Evolutionary conservation across 805 yeast genomes (phyloP).

Genomic region (Starmerella khaoyaiensis): DNA sequence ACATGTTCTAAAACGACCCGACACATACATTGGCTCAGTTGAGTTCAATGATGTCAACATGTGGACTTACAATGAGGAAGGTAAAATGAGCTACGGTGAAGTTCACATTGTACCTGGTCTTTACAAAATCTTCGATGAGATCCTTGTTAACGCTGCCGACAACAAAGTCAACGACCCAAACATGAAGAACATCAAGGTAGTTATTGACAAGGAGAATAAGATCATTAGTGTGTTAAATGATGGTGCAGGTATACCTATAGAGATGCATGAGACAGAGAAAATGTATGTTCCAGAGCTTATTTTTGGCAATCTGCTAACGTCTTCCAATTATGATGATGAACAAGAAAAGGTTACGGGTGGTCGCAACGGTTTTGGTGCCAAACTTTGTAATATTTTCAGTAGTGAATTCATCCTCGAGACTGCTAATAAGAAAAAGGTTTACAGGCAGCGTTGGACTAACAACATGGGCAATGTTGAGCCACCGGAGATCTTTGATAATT

Average conservation of each 20-base stretch:
- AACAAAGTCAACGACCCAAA: slow-evolving; percentile 88
- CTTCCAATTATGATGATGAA: slow-evolving; percentile 91
- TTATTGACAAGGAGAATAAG: slow-evolving; percentile 61
- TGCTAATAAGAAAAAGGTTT: slow-evolving; percentile 61
- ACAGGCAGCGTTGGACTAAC: slow-evolving; percentile 72
- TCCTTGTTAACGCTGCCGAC: slow-evolving; percentile 95
- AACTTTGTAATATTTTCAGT: slow-evolving; percentile 89
- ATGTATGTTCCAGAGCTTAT: slow-evolving; percentile 93
- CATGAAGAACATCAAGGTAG: slow-evolving; percentile 80
- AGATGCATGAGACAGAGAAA: slow-evolving; percentile 77
- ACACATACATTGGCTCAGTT: slow-evolving; percentile 91
- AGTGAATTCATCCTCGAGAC: slow-evolving; percentile 79
- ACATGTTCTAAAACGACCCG: slow-evolving; percentile 94
- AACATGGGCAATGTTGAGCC: slow-evolving; percentile 72
- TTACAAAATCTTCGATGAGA: slow-evolving; percentile 93
- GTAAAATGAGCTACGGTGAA: slow-evolving; percentile 38
- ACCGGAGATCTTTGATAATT: slow-evolving; percentile 50
- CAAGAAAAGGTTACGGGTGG: slow-evolving; percentile 97
- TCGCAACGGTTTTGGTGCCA: slow-evolving; percentile 97
- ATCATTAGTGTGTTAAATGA: slow-evolving; percentile 74
- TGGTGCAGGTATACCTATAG: slow-evolving; percentile 91
- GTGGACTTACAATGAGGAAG: slow-evolving; percentile 72
- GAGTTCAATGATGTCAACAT: slow-evolving; percentile 65
- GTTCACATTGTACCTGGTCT: slow-evolving; percentile 90
- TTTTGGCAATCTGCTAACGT: slow-evolving; percentile 87